These are phyloP conservation scores for Mycena belliarum DNA, from an alignment of 768 basidiomycete genomes.

Conservation along the genomic window DNA sequence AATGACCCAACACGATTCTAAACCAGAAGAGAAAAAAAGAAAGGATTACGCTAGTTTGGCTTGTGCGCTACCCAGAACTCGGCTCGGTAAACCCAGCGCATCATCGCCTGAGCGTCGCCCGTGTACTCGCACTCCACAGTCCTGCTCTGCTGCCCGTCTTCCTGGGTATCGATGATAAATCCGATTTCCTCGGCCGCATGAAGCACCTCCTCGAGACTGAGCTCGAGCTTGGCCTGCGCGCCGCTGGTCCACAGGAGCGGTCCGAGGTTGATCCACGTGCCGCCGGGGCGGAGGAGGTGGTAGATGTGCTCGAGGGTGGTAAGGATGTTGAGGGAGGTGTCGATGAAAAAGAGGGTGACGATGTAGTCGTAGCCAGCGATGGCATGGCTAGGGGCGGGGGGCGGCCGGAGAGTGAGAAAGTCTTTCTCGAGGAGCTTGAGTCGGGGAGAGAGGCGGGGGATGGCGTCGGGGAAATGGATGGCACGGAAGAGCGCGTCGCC, in stretches of 20 bases:
- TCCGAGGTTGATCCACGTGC: constrained; percentile 72
- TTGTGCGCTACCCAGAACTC: constrained; percentile 68
- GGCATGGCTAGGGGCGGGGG: constrained; percentile 18
- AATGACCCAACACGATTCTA: background rate
- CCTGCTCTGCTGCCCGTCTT: constrained; percentile 30
- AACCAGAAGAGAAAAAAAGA: background rate
- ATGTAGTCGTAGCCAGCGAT: constrained; percentile 55
- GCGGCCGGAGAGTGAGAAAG: constrained; percentile 45
- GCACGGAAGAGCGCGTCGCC: constrained; percentile 50
- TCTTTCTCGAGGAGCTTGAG: constrained; percentile 58
- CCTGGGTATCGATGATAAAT: constrained; percentile 42
- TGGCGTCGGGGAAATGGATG: constrained; percentile 59
- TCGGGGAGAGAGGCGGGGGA: constrained; percentile 47
- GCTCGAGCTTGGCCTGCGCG: constrained; percentile 53
- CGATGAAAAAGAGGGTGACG: constrained; percentile 68
- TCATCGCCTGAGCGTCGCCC: constrained; percentile 61
- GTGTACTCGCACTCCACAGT: constrained; percentile 70
- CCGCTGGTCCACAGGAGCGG: constrained; percentile 66
- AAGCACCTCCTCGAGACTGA: constrained; percentile 67
- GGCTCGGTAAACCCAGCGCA: constrained; percentile 67
- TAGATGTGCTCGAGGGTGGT: constrained; percentile 59
- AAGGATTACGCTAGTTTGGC: constrained; percentile 15
- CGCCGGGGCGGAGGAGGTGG: constrained; percentile 57
- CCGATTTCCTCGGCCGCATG: constrained; percentile 53
- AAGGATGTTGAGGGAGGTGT: constrained; percentile 57